Conservation (phyloP, 345 rosid species). For the Theobroma cacao region DNA sequence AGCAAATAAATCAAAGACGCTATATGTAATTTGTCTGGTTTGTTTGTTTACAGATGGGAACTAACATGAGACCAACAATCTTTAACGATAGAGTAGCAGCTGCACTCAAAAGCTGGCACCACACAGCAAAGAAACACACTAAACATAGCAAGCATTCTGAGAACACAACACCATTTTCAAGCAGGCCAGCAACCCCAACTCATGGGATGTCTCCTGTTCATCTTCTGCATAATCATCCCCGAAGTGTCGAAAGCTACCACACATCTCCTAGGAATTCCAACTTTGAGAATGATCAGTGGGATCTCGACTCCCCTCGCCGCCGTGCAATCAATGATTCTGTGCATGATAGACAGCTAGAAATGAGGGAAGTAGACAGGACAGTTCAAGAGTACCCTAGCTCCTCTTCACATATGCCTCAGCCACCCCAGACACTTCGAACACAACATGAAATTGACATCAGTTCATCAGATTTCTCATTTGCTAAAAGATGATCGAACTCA, state of each 20-base stretch:
- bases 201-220: conserved; percentile 71
- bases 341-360: conserved; percentile 1
- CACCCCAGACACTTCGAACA: conserved; percentile 15
- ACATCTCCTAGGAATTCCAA: conserved; percentile 36
- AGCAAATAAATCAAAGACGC: background rate
- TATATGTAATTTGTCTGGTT: background rate
- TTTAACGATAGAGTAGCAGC: conserved; percentile 74
- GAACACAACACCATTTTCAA: conserved; percentile 51
- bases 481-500: conserved; percentile 4
- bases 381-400: conserved; percentile 22
- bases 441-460: conserved; percentile 28
- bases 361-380: conserved; percentile 15
- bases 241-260: conserved; percentile 43
- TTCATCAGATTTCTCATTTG: conserved; percentile 33
- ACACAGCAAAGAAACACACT: conserved; percentile 50
- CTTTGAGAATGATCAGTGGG: conserved; percentile 40
- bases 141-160: conserved; percentile 54
- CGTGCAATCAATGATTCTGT: conserved; percentile 16
- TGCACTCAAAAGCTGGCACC: conserved; percentile 81
- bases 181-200: conserved; percentile 69
- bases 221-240: conserved; percentile 47
- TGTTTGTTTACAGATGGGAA: conserved; percentile 66
- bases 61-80: conserved; percentile 77
- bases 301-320: conserved; percentile 46
- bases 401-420: conserved; percentile 31